A percentile compares a stretch with the other conserved stretches of the same genome.
phyloP scores from a whole-genome alignment of 2,329 filamentous ascomycete species.

The Aspergillus pseudoterreus region DNA sequence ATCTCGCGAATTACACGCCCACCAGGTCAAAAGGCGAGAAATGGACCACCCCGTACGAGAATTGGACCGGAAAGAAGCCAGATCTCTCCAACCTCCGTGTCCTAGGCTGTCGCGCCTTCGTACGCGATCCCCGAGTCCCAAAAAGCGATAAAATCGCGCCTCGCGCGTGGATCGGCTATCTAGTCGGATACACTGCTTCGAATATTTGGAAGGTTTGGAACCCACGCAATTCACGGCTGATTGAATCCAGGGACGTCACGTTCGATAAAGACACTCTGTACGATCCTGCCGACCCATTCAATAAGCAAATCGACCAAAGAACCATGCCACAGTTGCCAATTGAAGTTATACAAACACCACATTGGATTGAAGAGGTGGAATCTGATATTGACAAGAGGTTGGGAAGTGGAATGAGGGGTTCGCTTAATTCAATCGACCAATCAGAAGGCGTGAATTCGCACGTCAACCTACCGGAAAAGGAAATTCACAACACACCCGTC shows the following conservation, averaged over 20 bases:
- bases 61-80: not conserved
- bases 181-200: not conserved
- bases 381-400: too few species aligned
- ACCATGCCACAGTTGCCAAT: too few species aligned
- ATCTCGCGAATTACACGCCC: not conserved
- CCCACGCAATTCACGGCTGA: not conserved
- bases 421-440: too few species aligned
- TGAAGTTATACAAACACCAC: too few species aligned
- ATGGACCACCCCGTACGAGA: not conserved
- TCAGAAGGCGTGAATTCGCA: too few species aligned
- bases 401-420: too few species aligned
- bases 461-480: too few species aligned
- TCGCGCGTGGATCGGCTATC: constrained; percentile 1
- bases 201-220: not conserved
- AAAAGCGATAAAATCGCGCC: not conserved
- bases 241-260: not conserved
- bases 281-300: not conserved
- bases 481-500: too few species aligned
- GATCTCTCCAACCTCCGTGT: not conserved
- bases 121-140: not conserved
- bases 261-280: not conserved
- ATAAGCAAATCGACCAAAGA: too few species aligned
- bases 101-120: not conserved
- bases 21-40: not conserved
- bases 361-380: too few species aligned